These are phyloP conservation scores for Zymoseptoria brevis DNA, from an alignment of 2,329 filamentous ascomycete species.

Conservation along the genomic window DNA sequence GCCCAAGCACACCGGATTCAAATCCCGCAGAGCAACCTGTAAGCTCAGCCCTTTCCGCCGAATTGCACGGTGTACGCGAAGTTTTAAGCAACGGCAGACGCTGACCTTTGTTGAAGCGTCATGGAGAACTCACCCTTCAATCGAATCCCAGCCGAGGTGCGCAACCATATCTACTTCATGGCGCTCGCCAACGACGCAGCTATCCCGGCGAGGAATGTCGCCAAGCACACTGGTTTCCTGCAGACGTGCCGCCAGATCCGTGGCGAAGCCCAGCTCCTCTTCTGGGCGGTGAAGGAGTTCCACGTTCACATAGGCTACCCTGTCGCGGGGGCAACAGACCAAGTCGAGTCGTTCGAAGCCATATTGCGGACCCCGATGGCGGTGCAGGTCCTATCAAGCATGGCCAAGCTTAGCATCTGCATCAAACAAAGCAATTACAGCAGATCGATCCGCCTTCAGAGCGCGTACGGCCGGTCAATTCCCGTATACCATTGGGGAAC, in stretches of 20 bases:
- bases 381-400: background rate
- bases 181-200: background rate
- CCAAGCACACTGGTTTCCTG: conserved; percentile 9
- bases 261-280: conserved; percentile 17
- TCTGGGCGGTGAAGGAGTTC: conserved; percentile 17
- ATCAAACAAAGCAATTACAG: background rate
- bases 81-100: background rate
- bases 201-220: conserved; percentile 1
- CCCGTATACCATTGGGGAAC: background rate
- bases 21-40: background rate
- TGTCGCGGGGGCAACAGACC: background rate
- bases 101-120: background rate
- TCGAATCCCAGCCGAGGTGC: background rate
- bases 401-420: background rate
- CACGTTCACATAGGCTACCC: background rate
- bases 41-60: background rate
- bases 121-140: background rate
- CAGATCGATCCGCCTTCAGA: background rate
- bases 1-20: background rate
- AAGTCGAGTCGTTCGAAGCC: background rate
- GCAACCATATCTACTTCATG: background rate
- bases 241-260: conserved; percentile 14
- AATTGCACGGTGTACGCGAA: background rate
- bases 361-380: background rate
- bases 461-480: background rate